Evolutionary conservation across 2,329 filamentous ascomycete genomes (phyloP).

Genomic region (Shiraia sp.): DNA sequence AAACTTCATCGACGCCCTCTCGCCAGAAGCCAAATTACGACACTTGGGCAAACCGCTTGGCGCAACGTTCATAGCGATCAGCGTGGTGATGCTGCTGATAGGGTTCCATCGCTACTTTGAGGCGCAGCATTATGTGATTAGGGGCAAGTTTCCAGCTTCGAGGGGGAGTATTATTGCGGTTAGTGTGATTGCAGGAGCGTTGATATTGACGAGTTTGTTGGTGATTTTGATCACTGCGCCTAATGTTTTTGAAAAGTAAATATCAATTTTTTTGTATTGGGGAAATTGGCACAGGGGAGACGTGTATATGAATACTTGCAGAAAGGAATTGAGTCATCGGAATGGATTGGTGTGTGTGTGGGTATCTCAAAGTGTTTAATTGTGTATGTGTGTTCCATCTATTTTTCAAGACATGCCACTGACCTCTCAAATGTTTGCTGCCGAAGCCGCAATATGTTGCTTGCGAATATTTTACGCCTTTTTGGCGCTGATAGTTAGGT

Average conservation of each 20-base stretch:
- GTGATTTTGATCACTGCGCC: slow-evolving; percentile 63
- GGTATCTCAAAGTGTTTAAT: slow-evolving; percentile 29
- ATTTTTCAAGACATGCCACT: slow-evolving; percentile 1
- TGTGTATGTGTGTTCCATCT: slow-evolving; percentile 7
- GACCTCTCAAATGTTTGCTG: slow-evolving; percentile 6
- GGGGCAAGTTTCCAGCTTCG: slow-evolving; percentile 78
- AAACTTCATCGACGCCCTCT: neutral
- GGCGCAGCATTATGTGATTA: slow-evolving; percentile 77
- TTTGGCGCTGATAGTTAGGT: neutral
- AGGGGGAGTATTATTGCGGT: slow-evolving; percentile 75
- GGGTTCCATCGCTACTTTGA: slow-evolving; percentile 81
- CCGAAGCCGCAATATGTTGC: neutral
- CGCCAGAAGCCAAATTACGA: slow-evolving; percentile 25
- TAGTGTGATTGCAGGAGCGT: slow-evolving; percentile 62
- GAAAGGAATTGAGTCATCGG: neutral
- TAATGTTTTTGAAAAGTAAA: slow-evolving; percentile 46
- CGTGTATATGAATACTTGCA: too few species aligned
- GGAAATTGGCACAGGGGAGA: too few species aligned
- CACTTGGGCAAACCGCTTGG: slow-evolving; percentile 53
- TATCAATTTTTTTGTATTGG: slow-evolving; percentile 1
- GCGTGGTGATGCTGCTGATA: slow-evolving; percentile 73
- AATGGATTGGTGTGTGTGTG: slow-evolving; percentile 2
- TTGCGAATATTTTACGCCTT: slow-evolving; percentile 1
- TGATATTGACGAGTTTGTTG: slow-evolving; percentile 63
- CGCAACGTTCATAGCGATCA: slow-evolving; percentile 74